These are phyloP conservation scores for Papiliotrema terrestris DNA, from an alignment of 1,284 basidiomycete genomes.

Conservation along the genomic window DNA sequence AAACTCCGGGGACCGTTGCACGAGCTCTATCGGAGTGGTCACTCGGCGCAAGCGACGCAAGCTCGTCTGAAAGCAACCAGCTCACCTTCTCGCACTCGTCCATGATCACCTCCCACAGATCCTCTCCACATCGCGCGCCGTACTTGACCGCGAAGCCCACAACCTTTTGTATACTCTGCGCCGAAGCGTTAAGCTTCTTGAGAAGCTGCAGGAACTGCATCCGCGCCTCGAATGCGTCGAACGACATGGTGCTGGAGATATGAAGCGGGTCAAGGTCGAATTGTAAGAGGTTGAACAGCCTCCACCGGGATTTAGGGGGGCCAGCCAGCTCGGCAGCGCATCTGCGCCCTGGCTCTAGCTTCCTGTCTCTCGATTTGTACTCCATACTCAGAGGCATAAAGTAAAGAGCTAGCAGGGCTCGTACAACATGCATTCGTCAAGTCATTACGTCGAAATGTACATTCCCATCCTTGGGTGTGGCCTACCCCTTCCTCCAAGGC, in stretches of 20 bases:
- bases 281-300: background rate
- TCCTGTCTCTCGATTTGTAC: too few species aligned
- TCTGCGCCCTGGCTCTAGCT: too few species aligned
- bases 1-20: too few species aligned
- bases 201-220: constrained; percentile 76
- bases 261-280: background rate
- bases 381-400: too few species aligned
- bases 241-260: constrained; percentile 45
- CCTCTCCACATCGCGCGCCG: constrained; percentile 75
- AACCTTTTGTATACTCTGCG: constrained; percentile 85
- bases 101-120: constrained; percentile 89
- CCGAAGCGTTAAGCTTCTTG: constrained; percentile 75
- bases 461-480: background rate
- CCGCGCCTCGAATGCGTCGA: constrained; percentile 88
- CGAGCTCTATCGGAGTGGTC: too few species aligned
- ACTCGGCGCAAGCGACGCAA: too few species aligned
- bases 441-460: background rate
- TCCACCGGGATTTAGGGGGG: background rate
- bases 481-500: constrained; percentile 16
- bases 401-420: too few species aligned
- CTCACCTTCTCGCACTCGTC: constrained; percentile 81
- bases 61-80: too few species aligned
- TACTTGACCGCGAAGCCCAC: constrained; percentile 82
- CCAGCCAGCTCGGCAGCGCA: background rate
- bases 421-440: background rate